Evolutionary conservation across 2,329 filamentous ascomycete species (phyloP).

Genomic region (Penicillium sp.): DNA sequence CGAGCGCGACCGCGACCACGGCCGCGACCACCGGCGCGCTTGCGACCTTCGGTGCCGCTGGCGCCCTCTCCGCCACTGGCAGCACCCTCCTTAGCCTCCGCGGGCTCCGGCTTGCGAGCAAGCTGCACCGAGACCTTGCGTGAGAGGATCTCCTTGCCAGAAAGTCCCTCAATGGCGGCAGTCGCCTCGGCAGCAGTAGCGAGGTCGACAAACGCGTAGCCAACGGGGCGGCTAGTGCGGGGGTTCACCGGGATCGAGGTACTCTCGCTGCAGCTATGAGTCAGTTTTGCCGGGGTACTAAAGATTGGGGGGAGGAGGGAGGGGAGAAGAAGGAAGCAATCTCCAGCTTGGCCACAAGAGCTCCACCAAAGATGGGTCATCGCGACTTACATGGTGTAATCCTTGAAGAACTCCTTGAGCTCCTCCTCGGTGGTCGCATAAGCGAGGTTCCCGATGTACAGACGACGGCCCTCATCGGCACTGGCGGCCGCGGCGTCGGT

Average conservation of each 20-base stretch:
- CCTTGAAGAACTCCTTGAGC: constrained; percentile 99
- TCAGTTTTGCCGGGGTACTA: constrained; percentile 37
- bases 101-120: constrained; percentile 92
- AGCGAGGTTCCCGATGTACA: constrained; percentile 99
- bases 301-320: neutral
- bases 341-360: neutral
- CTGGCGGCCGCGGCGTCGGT: constrained; percentile 91
- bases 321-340: too few relatives aligned
- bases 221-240: constrained; percentile 95
- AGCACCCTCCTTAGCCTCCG: constrained; percentile 76
- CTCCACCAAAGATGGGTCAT: neutral
- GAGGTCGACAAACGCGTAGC: constrained; percentile 98
- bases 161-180: constrained; percentile 92
- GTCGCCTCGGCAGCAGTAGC: constrained; percentile 93
- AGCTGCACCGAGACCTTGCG: constrained; percentile 99
- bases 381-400: constrained; percentile 91
- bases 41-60: constrained; percentile 68
- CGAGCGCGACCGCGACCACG: constrained; percentile 68
- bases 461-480: constrained; percentile 96
- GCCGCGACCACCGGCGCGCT: constrained; percentile 65
- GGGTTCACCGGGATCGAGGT: constrained; percentile 99
- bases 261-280: constrained; percentile 71
- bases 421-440: constrained; percentile 99
- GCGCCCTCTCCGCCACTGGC: constrained; percentile 74
- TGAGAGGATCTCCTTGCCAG: constrained; percentile 95